Conservation (phyloP, 441 rosid genomes). For the Isatis lusitanica region DNA sequence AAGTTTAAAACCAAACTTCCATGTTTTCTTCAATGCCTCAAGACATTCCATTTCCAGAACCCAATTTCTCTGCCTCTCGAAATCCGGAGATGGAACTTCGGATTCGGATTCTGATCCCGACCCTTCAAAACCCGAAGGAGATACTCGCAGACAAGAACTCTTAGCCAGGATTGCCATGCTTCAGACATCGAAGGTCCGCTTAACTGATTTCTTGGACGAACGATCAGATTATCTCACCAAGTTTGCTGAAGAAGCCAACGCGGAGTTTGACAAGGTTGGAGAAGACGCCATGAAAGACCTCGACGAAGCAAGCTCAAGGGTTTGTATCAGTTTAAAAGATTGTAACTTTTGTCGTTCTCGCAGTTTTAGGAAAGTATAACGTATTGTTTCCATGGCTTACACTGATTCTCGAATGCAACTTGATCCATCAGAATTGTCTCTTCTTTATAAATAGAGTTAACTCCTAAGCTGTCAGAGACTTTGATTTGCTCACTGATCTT, state of each 20-base stretch:
- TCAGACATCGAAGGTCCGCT: slow-evolving; percentile 78
- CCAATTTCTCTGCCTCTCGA: slow-evolving; percentile 55
- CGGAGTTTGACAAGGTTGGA: slow-evolving; percentile 78
- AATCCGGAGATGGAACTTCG: slow-evolving; percentile 42
- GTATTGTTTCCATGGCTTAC: background rate
- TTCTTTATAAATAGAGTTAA: background rate
- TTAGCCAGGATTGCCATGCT: slow-evolving; percentile 87
- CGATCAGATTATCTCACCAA: slow-evolving; percentile 72
- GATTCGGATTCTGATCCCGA: slow-evolving; percentile 46
- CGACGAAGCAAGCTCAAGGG: slow-evolving; percentile 85
- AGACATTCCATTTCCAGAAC: slow-evolving; percentile 28
- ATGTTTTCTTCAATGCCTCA: slow-evolving; percentile 42
- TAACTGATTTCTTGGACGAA: slow-evolving; percentile 79
- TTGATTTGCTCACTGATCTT: slow-evolving; percentile 20
- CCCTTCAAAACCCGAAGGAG: slow-evolving; percentile 58
- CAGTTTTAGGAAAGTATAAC: slow-evolving; percentile 9
- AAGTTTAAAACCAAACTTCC: slow-evolving; percentile 45
- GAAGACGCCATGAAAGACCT: slow-evolving; percentile 89
- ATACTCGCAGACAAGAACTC: slow-evolving; percentile 71
- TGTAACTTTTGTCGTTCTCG: background rate
- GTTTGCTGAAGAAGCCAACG: slow-evolving; percentile 82
- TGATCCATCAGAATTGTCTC: background rate
- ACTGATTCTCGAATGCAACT: slow-evolving; percentile 12
- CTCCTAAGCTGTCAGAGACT: slow-evolving; percentile 5
- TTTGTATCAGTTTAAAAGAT: slow-evolving; percentile 35